phyloP scores from a whole-genome alignment of 768 basidiomycete species.

The Suillus tomentosus region DNA sequence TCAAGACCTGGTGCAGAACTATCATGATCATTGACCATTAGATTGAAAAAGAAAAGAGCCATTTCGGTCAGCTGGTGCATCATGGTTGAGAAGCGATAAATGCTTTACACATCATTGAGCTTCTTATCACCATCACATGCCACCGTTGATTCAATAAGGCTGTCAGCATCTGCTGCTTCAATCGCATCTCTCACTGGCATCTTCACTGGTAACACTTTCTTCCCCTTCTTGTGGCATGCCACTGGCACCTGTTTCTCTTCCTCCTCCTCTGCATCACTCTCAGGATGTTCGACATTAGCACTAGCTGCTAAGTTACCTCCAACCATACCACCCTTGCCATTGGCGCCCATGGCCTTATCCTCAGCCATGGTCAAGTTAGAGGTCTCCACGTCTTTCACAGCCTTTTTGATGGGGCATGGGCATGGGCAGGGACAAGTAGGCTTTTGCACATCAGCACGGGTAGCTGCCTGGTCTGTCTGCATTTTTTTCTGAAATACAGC shows the following conservation, averaged over 20 bases:
- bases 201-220: background rate
- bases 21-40: background rate
- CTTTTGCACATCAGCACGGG: background rate
- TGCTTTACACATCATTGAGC: too few relatives aligned
- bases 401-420: background rate
- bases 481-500: background rate
- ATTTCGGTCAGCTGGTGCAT: background rate
- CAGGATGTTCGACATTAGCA: background rate
- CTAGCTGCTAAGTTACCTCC: background rate
- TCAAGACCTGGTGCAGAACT: background rate
- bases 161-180: background rate
- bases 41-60: background rate
- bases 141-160: background rate
- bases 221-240: background rate
- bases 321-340: background rate
- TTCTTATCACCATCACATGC: background rate
- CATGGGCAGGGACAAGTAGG: background rate
- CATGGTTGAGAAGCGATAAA: too few relatives aligned
- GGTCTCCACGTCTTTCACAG: too few relatives aligned
- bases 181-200: background rate
- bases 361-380: background rate
- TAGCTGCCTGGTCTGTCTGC: background rate
- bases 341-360: background rate
- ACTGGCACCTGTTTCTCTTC: background rate
- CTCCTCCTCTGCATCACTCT: background rate